Conservation (phyloP, 176 grass and related monocot genomes). For the Zea mays region Zm-B73-REFERENCE-NAM-5.0 NC_050099.1:103974001-103974500, state of each 20-base stretch:
- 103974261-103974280: constrained; percentile 3
- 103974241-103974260: constrained; percentile 81
- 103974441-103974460: constrained; percentile 75
- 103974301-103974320: not conserved
- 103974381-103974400: constrained; percentile 85
- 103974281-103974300: constrained; percentile 10
- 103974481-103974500: constrained; percentile 27
- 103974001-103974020: no score
- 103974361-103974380: constrained; percentile 72
- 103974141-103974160: not conserved
- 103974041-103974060: not conserved
- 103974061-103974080: not conserved
- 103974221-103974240: constrained; percentile 90
- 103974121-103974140: constrained; percentile 6
- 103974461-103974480: constrained; percentile 47
- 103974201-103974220: constrained; percentile 64
- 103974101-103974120: not conserved
- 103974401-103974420: constrained; percentile 67
- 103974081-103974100: not conserved
- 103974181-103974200: constrained; percentile 76
- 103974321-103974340: not conserved
- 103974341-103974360: constrained; percentile 98
- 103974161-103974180: not conserved
- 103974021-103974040: no score
- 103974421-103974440: constrained; percentile 73